Conservation (phyloP, 1,284 basidiomycete genomes). For the Flammula alnicola region DNA sequence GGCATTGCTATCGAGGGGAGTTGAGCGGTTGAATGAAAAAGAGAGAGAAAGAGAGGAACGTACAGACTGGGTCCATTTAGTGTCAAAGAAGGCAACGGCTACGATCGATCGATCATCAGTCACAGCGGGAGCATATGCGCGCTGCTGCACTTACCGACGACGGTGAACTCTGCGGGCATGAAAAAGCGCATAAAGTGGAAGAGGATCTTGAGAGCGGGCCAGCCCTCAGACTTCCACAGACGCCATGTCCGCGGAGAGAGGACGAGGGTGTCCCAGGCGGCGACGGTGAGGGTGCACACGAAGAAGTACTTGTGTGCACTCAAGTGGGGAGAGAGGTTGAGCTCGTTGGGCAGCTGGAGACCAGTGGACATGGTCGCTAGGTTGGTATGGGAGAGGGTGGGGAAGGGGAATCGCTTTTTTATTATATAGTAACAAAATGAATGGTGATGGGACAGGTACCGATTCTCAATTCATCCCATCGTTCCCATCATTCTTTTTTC, state of each 20-base stretch:
- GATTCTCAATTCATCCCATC: conserved; percentile 25
- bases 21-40: conserved; percentile 14
- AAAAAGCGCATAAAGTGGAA: conserved; percentile 75
- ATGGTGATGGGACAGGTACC: too few relatives aligned
- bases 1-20: conserved; percentile 4
- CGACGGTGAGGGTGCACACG: conserved; percentile 83
- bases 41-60: conserved; percentile 24
- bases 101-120: conserved; percentile 2
- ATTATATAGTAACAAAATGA: too few relatives aligned
- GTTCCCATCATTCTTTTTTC: conserved; percentile 18
- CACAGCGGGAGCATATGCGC: background rate
- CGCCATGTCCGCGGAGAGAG: conserved; percentile 78
- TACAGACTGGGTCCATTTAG: conserved; percentile 61
- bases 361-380: conserved; percentile 11
- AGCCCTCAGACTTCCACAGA: conserved; percentile 66
- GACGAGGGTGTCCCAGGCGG: conserved; percentile 85
- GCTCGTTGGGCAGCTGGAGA: conserved; percentile 43
- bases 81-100: conserved; percentile 85
- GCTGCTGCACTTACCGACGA: conserved; percentile 60
- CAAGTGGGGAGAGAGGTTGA: conserved; percentile 73
- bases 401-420: background rate
- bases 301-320: conserved; percentile 85
- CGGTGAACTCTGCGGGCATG: conserved; percentile 77
- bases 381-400: background rate
- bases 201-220: conserved; percentile 76